phyloP scores from a whole-genome alignment of 257 asterid genomes.

The Scutellaria galericulata region DNA sequence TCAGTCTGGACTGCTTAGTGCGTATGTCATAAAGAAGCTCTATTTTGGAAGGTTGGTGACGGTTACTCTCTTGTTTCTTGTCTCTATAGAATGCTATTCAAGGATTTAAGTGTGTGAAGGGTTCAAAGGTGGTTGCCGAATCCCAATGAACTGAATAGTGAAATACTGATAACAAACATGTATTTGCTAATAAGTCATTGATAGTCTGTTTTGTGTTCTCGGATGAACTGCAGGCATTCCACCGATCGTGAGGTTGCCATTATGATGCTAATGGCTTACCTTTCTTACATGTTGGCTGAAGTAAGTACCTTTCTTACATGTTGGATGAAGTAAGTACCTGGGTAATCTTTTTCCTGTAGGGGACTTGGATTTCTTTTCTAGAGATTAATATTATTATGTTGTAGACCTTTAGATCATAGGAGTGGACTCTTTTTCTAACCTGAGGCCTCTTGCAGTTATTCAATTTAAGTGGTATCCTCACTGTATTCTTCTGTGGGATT shows the following conservation, averaged over 20 bases:
- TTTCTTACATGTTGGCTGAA: conserved; percentile 94
- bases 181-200: conserved; percentile 21
- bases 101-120: conserved; percentile 20
- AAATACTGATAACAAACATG: neutral
- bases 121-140: conserved; percentile 1
- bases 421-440: conserved; percentile 31
- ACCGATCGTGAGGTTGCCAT: conserved; percentile 99
- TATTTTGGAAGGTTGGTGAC: conserved; percentile 87
- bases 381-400: conserved; percentile 16
- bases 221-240: conserved; percentile 73
- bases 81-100: conserved; percentile 11
- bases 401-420: conserved; percentile 22
- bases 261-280: conserved; percentile 98
- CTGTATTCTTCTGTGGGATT: conserved; percentile 97
- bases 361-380: conserved; percentile 17
- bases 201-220: conserved; percentile 17
- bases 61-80: conserved; percentile 10
- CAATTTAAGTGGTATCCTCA: conserved; percentile 90
- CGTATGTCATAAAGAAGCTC: conserved; percentile 86
- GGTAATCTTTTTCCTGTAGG: neutral
- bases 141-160: conserved; percentile 1
- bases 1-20: conserved; percentile 94
- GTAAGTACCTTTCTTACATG: conserved; percentile 89
- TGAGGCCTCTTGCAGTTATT: conserved; percentile 65
- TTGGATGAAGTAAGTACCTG: conserved; percentile 82